These are phyloP conservation scores for Trapa bicornis DNA, from an alignment of 345 rosid genomes.

Conservation along the genomic window DNA sequence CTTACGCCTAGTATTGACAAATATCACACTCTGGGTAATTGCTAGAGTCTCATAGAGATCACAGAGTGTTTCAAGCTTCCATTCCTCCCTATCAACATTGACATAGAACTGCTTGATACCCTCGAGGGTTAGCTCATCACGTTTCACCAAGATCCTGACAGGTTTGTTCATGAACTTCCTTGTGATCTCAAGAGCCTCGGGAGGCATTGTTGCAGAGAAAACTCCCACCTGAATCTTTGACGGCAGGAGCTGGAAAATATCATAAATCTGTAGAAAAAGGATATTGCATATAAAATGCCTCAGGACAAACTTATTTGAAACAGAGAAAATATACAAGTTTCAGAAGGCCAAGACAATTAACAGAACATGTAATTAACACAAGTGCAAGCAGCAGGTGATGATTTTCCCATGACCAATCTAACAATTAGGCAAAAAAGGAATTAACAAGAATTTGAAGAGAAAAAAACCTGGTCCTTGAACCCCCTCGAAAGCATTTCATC, in stretches of 20 bases:
- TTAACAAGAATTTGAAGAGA: background rate
- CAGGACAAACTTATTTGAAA: background rate
- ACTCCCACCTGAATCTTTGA: conserved; percentile 73
- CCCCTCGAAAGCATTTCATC: conserved; percentile 99
- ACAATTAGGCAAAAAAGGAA: no score
- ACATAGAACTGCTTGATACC: conserved; percentile 84
- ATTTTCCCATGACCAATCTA: no score
- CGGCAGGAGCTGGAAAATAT: conserved; percentile 78
- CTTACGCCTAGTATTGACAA: conserved; percentile 86
- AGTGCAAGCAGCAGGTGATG: no score
- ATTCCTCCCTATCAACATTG: conserved; percentile 75
- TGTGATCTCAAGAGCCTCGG: conserved; percentile 84
- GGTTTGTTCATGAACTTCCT: conserved; percentile 90
- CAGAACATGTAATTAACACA: no score
- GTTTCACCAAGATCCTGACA: conserved; percentile 76
- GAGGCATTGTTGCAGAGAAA: conserved; percentile 94
- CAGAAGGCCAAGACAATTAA: no score
- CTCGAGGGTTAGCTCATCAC: conserved; percentile 84
- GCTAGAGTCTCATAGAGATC: conserved; percentile 82
- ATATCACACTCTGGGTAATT: conserved; percentile 85
- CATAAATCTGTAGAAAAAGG: conserved; percentile 51
- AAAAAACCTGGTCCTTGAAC: conserved; percentile 80
- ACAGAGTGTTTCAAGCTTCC: conserved; percentile 80
- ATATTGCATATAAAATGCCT: background rate
- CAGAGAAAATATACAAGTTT: no score